These are phyloP conservation scores for Diaporthe helianthi DNA, from an alignment of 2,329 filamentous ascomycete species.

Conservation along the genomic window DNA sequence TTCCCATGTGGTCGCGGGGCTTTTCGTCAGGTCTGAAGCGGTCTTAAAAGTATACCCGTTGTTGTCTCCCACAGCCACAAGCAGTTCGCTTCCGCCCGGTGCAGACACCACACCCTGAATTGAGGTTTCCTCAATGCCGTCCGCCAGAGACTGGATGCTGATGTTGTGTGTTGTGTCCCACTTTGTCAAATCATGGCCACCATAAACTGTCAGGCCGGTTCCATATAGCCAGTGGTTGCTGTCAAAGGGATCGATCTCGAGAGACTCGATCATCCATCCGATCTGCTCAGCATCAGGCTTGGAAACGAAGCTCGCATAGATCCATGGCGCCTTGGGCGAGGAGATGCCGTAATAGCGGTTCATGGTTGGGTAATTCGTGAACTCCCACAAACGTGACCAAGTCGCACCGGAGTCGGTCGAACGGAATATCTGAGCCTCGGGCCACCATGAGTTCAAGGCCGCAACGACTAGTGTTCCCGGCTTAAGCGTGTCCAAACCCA, in stretches of 20 bases:
- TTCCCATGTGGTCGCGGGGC: constrained; percentile 54
- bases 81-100: constrained; percentile 57
- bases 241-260: constrained; percentile 65
- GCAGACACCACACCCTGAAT: constrained; percentile 57
- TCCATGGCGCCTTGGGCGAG: constrained; percentile 59
- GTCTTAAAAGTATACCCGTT: constrained; percentile 58
- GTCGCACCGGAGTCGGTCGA: constrained; percentile 61
- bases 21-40: constrained; percentile 46
- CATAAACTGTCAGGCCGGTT: constrained; percentile 53
- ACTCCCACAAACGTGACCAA: constrained; percentile 62
- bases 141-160: constrained; percentile 57
- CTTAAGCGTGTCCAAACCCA: constrained; percentile 59
- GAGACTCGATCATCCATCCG: constrained; percentile 67
- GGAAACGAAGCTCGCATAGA: constrained; percentile 56
- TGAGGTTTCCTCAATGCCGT: constrained; percentile 62
- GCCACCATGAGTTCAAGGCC: constrained; percentile 65
- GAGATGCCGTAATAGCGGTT: constrained; percentile 55
- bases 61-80: constrained; percentile 59
- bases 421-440: constrained; percentile 63
- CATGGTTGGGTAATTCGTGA: constrained; percentile 53
- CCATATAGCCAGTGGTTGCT: constrained; percentile 67
- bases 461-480: constrained; percentile 65
- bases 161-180: constrained; percentile 60
- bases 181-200: constrained; percentile 60
- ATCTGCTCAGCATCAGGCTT: constrained; percentile 54